Conservation (phyloP, 2,329 filamentous ascomycete species). For the Sphaerulina musiva region DNA sequence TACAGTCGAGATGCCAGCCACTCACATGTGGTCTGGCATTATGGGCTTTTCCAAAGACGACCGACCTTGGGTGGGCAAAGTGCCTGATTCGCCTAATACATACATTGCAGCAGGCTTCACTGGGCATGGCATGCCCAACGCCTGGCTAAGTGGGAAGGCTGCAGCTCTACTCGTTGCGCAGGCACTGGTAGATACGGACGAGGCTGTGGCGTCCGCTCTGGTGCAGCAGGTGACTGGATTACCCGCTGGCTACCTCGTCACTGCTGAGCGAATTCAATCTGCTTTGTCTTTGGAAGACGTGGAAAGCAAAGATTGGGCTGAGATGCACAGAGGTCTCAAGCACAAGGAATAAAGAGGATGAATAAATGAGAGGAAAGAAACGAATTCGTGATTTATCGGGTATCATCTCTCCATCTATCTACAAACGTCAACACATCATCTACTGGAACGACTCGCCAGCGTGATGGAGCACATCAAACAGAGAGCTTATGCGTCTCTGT, state of each 20-base stretch:
- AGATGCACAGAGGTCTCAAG: slow-evolving; percentile 14
- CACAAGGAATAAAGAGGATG: neutral
- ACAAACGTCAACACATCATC: neutral
- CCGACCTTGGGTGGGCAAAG: slow-evolving; percentile 62
- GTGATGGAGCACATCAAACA: neutral
- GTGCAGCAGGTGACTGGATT: slow-evolving; percentile 22
- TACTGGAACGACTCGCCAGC: neutral
- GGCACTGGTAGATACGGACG: slow-evolving; percentile 24
- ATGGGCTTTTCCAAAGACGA: slow-evolving; percentile 69
- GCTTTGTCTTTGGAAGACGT: slow-evolving; percentile 25
- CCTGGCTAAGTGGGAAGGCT: slow-evolving; percentile 59
- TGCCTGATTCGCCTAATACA: slow-evolving; percentile 44
- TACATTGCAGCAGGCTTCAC: slow-evolving; percentile 40
- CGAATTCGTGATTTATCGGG: too few species aligned
- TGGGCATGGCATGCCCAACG: slow-evolving; percentile 68
- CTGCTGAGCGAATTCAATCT: slow-evolving; percentile 23
- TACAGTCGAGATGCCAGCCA: slow-evolving; percentile 41
- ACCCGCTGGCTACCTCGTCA: slow-evolving; percentile 28
- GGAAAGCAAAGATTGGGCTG: slow-evolving; percentile 26
- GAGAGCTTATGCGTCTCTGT: neutral
- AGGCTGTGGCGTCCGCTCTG: slow-evolving; percentile 11
- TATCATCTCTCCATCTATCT: too few species aligned
- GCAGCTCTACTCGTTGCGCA: slow-evolving; percentile 54
- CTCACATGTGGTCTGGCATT: slow-evolving; percentile 64
- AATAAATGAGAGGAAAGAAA: too few species aligned